Evolutionary conservation across 2,329 filamentous ascomycete genomes (phyloP).

Genomic region (Ceratocystis cubensis): DNA sequence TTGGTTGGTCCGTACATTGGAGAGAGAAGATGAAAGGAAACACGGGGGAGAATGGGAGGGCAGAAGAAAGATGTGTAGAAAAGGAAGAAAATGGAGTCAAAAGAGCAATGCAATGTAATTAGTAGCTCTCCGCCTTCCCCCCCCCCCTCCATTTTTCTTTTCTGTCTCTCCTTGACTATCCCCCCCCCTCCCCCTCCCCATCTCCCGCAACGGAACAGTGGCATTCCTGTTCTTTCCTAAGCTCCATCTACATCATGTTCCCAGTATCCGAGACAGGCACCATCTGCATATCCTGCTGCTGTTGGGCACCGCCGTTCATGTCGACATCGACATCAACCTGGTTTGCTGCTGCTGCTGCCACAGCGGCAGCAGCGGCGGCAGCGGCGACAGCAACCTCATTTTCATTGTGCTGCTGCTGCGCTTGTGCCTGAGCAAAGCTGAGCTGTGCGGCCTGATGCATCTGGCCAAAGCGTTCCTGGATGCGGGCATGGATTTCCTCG

Average conservation of each 20-base stretch:
- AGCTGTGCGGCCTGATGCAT: constrained; percentile 15
- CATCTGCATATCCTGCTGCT: not conserved
- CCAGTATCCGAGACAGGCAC: not conserved
- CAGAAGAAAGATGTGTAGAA: not conserved
- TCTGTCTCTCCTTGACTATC: too few species aligned
- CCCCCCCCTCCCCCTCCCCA: too few species aligned
- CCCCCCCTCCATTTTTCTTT: not conserved
- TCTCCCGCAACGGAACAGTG: too few species aligned
- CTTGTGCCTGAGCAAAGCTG: constrained; percentile 6
- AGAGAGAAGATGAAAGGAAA: not conserved
- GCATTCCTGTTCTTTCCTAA: too few species aligned
- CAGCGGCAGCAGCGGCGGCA: not conserved
- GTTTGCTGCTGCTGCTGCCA: not conserved
- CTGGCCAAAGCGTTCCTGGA: constrained; percentile 18
- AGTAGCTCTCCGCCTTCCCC: not conserved
- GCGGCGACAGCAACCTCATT: not conserved
- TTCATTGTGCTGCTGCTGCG: not conserved
- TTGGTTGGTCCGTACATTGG: not conserved
- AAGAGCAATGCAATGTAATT: too few species aligned
- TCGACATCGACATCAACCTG: not conserved
- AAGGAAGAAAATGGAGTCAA: not conserved
- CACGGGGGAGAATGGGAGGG: not conserved
- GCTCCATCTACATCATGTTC: not conserved
- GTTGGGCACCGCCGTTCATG: not conserved
- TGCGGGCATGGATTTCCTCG: constrained; percentile 16